Evolutionary conservation across 2,329 filamentous ascomycete species (phyloP).

Genomic region (Emmonsia crescens): DNA sequence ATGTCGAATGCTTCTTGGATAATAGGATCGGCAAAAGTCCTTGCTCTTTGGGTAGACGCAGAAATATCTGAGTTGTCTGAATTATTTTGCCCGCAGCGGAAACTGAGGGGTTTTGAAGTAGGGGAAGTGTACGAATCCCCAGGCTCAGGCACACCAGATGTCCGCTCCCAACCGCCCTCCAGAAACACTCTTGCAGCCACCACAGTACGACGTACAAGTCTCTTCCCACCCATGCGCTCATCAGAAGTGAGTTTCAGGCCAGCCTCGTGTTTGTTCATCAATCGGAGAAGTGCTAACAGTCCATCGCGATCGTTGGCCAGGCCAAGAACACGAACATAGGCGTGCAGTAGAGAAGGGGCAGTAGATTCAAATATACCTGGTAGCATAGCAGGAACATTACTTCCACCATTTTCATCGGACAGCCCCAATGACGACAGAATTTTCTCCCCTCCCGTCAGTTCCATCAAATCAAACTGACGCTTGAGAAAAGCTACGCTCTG

Average conservation of each 20-base stretch:
- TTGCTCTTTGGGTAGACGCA: constrained; percentile 1
- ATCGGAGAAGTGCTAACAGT: constrained; percentile 30
- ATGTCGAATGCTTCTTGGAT: constrained; percentile 29
- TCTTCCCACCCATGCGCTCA: constrained; percentile 26
- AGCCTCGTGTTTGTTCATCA: constrained; percentile 29
- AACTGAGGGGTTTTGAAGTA: background rate
- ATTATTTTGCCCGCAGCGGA: too few relatives aligned
- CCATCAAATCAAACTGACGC: constrained; percentile 25
- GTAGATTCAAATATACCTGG: constrained; percentile 28
- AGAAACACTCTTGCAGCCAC: constrained; percentile 32
- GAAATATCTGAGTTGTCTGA: background rate
- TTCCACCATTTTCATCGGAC: background rate
- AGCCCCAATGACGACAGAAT: background rate
- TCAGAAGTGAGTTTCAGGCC: constrained; percentile 26
- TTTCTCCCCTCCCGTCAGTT: constrained; percentile 18
- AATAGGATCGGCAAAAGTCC: constrained; percentile 19
- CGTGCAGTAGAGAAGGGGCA: constrained; percentile 30
- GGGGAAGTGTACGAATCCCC: background rate
- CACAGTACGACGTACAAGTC: constrained; percentile 30
- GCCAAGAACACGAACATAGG: constrained; percentile 33
- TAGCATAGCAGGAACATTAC: constrained; percentile 12
- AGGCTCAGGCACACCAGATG: background rate
- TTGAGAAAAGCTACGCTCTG: constrained; percentile 25
- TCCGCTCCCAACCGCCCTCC: constrained; percentile 23
- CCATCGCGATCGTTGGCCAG: constrained; percentile 29